Percentiles rank a stretch among this genome's conserved stretches.
Evolutionary conservation across 1,139 yeast genomes (phyloP).

Genomic region (Magnusiomyces suaveolens): DNA sequence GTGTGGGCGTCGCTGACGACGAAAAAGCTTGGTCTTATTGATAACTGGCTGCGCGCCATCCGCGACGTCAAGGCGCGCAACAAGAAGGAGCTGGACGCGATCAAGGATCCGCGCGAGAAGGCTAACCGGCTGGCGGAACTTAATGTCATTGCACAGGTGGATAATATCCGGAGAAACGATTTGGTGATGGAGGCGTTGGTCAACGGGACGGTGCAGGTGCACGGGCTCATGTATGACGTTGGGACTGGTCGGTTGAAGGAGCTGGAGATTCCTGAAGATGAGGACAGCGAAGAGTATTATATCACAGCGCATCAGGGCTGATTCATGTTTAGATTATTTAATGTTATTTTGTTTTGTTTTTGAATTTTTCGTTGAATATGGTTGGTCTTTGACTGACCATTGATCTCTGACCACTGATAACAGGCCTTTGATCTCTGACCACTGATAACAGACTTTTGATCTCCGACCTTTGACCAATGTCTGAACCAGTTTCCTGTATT

Average conservation of each 20-base stretch:
- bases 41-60: constrained; percentile 67
- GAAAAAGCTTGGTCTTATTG: constrained; percentile 60
- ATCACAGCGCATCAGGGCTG: constrained; percentile 23
- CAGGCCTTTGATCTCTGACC: too few relatives aligned
- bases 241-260: constrained; percentile 56
- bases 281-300: constrained; percentile 20
- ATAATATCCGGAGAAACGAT: constrained; percentile 55
- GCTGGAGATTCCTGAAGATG: constrained; percentile 34
- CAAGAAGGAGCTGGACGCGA: constrained; percentile 31
- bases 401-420: too few relatives aligned
- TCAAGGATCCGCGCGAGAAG: constrained; percentile 38
- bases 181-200: constrained; percentile 64
- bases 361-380: too few relatives aligned
- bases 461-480: too few relatives aligned
- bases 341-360: too few relatives aligned
- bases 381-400: too few relatives aligned
- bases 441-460: too few relatives aligned
- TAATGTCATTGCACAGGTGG: constrained; percentile 58
- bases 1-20: constrained; percentile 75
- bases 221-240: constrained; percentile 86
- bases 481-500: too few relatives aligned
- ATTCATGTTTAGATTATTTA: too few relatives aligned
- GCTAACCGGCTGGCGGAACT: constrained; percentile 66
- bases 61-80: constrained; percentile 61
- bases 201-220: constrained; percentile 65